Conservation (phyloP, 2,329 filamentous ascomycete species). For the Coniella vitis region DNA sequence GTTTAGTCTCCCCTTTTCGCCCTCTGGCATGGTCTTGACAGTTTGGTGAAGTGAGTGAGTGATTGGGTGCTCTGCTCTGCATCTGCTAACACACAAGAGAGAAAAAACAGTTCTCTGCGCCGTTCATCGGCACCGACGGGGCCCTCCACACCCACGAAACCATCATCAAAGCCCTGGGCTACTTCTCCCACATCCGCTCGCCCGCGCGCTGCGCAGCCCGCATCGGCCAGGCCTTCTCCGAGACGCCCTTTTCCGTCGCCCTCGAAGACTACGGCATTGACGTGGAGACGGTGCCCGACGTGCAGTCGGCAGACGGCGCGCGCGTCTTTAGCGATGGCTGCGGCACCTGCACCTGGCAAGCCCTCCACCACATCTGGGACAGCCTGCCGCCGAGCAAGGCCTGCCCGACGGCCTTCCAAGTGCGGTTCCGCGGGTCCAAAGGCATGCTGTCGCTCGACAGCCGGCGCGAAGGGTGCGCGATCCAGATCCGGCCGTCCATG, state of each 20-base stretch:
- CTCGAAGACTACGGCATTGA: conserved; percentile 33
- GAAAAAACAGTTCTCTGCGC: conserved; percentile 46
- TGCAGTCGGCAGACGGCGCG: conserved; percentile 39
- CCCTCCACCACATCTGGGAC: conserved; percentile 55
- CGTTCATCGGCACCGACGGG: conserved; percentile 33
- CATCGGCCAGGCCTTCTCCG: conserved; percentile 65
- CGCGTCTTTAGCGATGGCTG: conserved; percentile 74
- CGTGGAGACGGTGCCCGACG: conserved; percentile 37
- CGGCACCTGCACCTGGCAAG: conserved; percentile 59
- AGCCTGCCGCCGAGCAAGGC: conserved; percentile 39
- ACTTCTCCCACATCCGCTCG: conserved; percentile 43
- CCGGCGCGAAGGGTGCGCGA: conserved; percentile 46
- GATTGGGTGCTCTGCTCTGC: too few relatives aligned
- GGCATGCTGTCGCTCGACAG: conserved; percentile 70
- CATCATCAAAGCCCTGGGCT: conserved; percentile 43
- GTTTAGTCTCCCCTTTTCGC: too few relatives aligned
- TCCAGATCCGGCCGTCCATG: conserved; percentile 69
- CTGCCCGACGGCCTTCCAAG: conserved; percentile 63
- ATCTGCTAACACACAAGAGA: too few relatives aligned
- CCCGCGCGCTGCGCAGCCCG: conserved; percentile 52
- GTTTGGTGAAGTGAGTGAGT: too few relatives aligned
- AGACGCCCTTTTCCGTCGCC: conserved; percentile 59
- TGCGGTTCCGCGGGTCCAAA: conserved; percentile 68
- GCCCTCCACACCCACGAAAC: conserved; percentile 29
- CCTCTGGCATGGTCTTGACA: too few relatives aligned